Evolutionary conservation across 306 rosid species (phyloP).

Genomic region (Cucurbita moschata): DNA sequence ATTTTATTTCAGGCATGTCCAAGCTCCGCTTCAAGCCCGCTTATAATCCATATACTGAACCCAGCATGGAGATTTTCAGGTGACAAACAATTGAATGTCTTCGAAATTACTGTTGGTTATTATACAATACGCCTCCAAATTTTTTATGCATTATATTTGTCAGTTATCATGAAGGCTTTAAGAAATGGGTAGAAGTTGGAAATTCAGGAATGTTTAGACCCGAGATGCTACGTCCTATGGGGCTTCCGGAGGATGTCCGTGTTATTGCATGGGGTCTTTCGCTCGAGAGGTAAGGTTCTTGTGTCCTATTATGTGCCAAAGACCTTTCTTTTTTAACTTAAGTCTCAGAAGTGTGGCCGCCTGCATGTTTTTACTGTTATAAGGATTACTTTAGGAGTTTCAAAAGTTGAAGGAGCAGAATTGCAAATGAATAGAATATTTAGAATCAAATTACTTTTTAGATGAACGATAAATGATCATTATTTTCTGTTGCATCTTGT

Average conservation of each 20-base stretch:
- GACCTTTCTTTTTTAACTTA: no score
- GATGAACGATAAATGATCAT: background rate
- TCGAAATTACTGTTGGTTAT: background rate
- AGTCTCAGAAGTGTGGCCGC: no score
- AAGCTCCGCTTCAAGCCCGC: constrained; percentile 87
- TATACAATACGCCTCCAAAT: background rate
- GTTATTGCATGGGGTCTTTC: constrained; percentile 97
- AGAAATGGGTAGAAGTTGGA: constrained; percentile 87
- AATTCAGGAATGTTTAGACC: constrained; percentile 98
- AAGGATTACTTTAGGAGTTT: background rate
- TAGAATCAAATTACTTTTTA: background rate
- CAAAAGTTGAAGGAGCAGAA: background rate
- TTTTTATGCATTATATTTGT: background rate
- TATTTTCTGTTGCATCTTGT: background rate
- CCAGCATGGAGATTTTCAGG: constrained; percentile 99
- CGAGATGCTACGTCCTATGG: constrained; percentile 96
- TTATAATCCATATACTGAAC: constrained; percentile 91
- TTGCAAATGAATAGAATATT: background rate
- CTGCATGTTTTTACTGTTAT: background rate
- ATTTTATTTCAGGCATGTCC: constrained; percentile 53
- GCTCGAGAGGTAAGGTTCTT: constrained; percentile 61
- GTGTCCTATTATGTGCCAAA: background rate
- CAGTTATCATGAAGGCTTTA: constrained; percentile 88
- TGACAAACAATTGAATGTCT: constrained; percentile 5
- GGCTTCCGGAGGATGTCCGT: constrained; percentile 90